Evolutionary conservation across 2,329 filamentous ascomycete genomes (phyloP).

Genomic region (Trichoderma guizhouense): DNA sequence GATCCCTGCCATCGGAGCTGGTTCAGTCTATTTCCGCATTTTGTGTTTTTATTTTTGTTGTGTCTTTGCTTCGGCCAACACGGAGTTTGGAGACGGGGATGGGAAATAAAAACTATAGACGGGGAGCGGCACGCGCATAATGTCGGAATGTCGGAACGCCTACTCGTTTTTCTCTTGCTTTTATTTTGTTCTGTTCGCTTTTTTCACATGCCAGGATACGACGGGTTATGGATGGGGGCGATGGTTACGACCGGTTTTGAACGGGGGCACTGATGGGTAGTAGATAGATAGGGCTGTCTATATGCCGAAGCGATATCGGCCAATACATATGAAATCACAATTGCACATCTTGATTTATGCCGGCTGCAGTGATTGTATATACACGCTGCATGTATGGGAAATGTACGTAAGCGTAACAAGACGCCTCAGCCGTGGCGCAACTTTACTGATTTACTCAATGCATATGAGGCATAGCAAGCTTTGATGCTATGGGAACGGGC

Average conservation of each 20-base stretch:
- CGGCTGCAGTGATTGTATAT: background rate
- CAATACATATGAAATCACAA: background rate
- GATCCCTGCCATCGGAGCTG: background rate
- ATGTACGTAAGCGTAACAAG: background rate
- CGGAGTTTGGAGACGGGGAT: slow-evolving; percentile 14
- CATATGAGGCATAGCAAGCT: background rate
- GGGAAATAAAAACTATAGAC: background rate
- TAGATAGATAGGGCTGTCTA: background rate
- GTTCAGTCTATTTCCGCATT: background rate
- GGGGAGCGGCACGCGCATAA: background rate
- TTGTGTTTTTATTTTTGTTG: background rate
- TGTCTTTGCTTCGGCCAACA: background rate
- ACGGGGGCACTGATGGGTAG: background rate
- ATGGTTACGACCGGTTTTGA: background rate
- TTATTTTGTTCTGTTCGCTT: background rate
- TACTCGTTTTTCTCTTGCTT: background rate
- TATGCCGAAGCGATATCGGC: slow-evolving; percentile 1
- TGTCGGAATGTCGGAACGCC: slow-evolving; percentile 9
- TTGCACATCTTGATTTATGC: background rate
- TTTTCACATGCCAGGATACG: background rate
- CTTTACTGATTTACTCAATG: background rate
- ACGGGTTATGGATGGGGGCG: background rate
- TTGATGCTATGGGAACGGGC: background rate
- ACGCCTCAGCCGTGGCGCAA: background rate
- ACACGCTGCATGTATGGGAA: background rate